Conservation (phyloP, 345 rosid genomes). For the Carallia brachiata region DNA sequence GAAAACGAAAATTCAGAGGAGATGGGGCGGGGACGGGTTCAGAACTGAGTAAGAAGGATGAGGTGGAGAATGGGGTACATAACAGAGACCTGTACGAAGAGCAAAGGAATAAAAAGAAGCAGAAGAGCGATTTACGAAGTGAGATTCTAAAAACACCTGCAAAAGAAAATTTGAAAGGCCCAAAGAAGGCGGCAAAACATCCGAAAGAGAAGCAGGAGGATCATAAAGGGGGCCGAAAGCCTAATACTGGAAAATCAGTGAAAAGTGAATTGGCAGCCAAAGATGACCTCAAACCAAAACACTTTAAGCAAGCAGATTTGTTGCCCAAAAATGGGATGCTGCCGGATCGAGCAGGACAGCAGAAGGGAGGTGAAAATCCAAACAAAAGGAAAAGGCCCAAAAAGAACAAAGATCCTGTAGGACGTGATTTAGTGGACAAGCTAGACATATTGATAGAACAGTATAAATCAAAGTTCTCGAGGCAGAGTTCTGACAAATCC, state of each 20-base stretch:
- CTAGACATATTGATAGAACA: conserved; percentile 68
- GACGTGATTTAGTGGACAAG: conserved; percentile 52
- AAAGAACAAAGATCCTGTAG: conserved; percentile 46
- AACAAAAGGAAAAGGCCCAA: conserved; percentile 40
- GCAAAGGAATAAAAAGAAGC: conserved; percentile 36
- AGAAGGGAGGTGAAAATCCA: conserved; percentile 24
- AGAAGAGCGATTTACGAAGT: conserved; percentile 26
- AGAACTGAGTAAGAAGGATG: conserved; percentile 17
- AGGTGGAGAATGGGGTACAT: conserved; percentile 19
- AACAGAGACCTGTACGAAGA: conserved; percentile 17
- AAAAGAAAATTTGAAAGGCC: conserved; percentile 16
- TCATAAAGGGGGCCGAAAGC: conserved; percentile 15
- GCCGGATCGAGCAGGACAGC: conserved; percentile 27
- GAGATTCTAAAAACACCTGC: conserved; percentile 25
- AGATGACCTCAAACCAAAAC: conserved; percentile 16
- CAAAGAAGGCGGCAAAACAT: conserved; percentile 17
- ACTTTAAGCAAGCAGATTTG: conserved; percentile 21
- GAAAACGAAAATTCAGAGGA: conserved; percentile 47
- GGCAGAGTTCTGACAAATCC: conserved; percentile 42
- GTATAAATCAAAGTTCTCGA: conserved; percentile 66
- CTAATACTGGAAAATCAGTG: conserved; percentile 14
- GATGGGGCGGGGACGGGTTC: conserved; percentile 23
- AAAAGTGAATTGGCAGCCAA: conserved; percentile 20
- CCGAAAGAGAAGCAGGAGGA: conserved; percentile 28
- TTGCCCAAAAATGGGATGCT: conserved; percentile 40